Conservation (phyloP, 164 flowering plant species). For the Tinospora cordifolia region DNA sequence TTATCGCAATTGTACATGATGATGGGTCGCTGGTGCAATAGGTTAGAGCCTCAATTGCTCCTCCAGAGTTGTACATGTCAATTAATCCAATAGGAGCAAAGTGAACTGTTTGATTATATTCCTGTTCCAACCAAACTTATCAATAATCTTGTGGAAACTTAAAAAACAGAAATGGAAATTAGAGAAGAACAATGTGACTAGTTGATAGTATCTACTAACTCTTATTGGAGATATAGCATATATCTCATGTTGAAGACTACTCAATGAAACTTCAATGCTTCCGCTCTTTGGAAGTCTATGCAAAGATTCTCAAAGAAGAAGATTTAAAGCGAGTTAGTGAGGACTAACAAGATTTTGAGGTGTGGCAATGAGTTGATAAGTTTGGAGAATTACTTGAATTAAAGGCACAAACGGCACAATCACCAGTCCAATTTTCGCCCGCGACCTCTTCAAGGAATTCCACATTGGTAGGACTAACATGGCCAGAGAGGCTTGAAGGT, state of each 20-base stretch:
- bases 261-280: constrained; percentile 31
- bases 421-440: constrained; percentile 59
- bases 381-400: constrained; percentile 37
- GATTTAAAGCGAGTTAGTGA: neutral
- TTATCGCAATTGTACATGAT: constrained; percentile 26
- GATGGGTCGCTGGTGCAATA: constrained; percentile 16
- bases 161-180: constrained; percentile 2
- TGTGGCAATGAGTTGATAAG: neutral
- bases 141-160: neutral
- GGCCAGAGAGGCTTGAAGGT: constrained; percentile 25
- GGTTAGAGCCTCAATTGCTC: constrained; percentile 43
- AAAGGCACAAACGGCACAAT: constrained; percentile 53
- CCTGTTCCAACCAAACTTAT: constrained; percentile 30
- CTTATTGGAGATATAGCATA: constrained; percentile 43
- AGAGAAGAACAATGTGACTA: neutral
- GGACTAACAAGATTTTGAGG: neutral
- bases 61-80: constrained; percentile 76
- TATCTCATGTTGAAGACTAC: constrained; percentile 36
- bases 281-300: constrained; percentile 32
- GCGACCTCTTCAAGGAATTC: constrained; percentile 55
- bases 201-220: constrained; percentile 28
- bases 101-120: constrained; percentile 25
- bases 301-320: constrained; percentile 32
- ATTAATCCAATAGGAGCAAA: constrained; percentile 69
- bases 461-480: constrained; percentile 43